Evolutionary conservation across 192 early-diverging fungal genomes (phyloP), one percentile per base, ranked within the genome.

Genomic region (Podila minutissima): DNA sequence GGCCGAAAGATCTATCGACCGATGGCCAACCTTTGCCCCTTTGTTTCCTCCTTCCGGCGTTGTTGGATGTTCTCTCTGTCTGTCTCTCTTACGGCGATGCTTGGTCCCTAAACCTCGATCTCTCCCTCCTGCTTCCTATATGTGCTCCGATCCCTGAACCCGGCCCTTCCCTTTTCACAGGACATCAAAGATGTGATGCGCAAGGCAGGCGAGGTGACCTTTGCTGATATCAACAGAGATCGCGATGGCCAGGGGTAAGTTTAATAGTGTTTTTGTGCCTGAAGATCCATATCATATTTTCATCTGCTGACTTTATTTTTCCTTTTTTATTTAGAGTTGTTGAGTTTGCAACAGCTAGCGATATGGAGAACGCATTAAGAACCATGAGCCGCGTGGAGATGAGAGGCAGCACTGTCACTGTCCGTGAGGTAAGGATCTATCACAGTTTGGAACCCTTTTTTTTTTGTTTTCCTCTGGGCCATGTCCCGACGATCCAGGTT

Each of bases 171-270:
- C 15, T 22, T 22, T 26, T 78, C 84, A 76, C 87, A 97, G 95
- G 96, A 96, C 86, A 89, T 99, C 86, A 99, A 99, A 87, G 97
- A 98, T 79, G 86, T 95, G 68, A 94, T 97, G 86, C 93, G 95
- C 70, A 95, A 95, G 73, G 97, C 95, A 28, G 97, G 97, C 62
- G 95, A 97, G 79, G 97, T 99, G 15, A 89, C 92, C 24, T 99
- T 95, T 88, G 94, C 97, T 9, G 95, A 98, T 76, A 89, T 95
- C 65, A 93, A 91, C 85, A 93, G 93, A 85, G 90, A 89, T 71
- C 87, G 92, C n/a, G 87, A 92, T 38, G 95, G 94, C 31, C 90
- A 94, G 83, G 97, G 94, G 93, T 95, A 83, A 82, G 87, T 49
- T 29, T 72, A 41, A 46, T 19, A 59, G 20, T 77, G 24, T 26